A percentile compares a stretch with the other conserved stretches of the same genome.
These are phyloP conservation scores for Begonia fuchsioides DNA, from an alignment of 306 rosid genomes.

Conservation along the genomic window DNA sequence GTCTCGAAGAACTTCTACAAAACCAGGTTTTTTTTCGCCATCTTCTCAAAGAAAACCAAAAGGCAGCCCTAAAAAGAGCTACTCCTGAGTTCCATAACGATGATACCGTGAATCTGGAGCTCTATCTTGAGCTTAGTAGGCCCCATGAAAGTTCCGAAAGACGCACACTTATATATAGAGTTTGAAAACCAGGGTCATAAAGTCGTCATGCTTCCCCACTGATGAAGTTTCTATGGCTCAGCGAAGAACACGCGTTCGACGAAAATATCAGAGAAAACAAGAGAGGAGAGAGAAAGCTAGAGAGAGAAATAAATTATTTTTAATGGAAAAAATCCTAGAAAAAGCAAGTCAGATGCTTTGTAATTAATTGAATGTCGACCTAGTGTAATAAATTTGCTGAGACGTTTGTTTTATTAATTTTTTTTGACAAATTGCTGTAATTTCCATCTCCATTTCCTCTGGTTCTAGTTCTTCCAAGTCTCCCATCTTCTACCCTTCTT, in stretches of 20 bases:
- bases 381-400: background rate
- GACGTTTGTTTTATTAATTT: too few species aligned
- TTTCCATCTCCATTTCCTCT: background rate
- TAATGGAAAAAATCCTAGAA: background rate
- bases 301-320: background rate
- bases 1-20: too few species aligned
- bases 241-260: constrained; percentile 35
- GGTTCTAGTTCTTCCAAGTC: background rate
- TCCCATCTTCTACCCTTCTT: background rate
- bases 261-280: constrained; percentile 15
- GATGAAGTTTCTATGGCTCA: constrained; percentile 33
- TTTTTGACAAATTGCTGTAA: too few species aligned
- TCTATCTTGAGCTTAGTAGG: background rate
- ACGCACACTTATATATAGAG: background rate
- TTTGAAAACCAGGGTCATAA: background rate
- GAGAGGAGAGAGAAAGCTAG: constrained; percentile 2
- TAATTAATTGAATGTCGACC: background rate
- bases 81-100: too few species aligned
- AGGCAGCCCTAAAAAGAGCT: too few species aligned
- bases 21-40: too few species aligned
- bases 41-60: too few species aligned
- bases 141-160: background rate
- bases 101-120: background rate
- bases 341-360: background rate
- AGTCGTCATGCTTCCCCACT: background rate